These are phyloP conservation scores for Volvox reticuliferus DNA, from an alignment of 139 green algal genomes.

Conservation along the genomic window DNA sequence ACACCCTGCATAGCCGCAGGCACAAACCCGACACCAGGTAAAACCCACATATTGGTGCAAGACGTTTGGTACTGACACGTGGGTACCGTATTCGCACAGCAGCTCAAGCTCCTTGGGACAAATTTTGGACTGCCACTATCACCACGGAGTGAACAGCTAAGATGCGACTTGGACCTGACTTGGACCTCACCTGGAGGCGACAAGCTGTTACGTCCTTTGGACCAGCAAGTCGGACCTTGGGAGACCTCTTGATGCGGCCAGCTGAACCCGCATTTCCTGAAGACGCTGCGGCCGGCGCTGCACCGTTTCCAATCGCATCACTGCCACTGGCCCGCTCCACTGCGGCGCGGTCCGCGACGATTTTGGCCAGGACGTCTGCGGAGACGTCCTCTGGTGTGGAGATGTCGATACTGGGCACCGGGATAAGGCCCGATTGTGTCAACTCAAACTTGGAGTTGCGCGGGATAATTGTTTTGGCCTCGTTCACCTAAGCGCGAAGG, in stretches of 20 bases:
- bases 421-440: conserved; percentile 35
- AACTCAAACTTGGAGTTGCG: conserved; percentile 37
- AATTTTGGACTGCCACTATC: too few relatives aligned
- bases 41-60: too few relatives aligned
- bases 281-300: not conserved
- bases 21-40: too few relatives aligned
- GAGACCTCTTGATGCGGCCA: not conserved
- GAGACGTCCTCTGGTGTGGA: conserved; percentile 19
- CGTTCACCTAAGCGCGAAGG: conserved; percentile 32
- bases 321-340: not conserved
- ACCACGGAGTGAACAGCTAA: too few relatives aligned
- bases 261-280: not conserved
- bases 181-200: conserved; percentile 4
- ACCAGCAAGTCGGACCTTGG: conserved; percentile 8
- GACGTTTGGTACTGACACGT: too few relatives aligned
- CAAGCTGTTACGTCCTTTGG: conserved; percentile 42
- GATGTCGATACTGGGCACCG: conserved; percentile 34
- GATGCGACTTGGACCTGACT: too few relatives aligned
- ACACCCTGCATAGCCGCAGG: conserved; percentile 1
- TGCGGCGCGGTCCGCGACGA: not conserved
- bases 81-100: too few relatives aligned
- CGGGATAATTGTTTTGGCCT: conserved; percentile 46
- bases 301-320: not conserved
- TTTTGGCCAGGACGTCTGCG: not conserved
- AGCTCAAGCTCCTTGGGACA: too few relatives aligned